These are phyloP conservation scores for Sporothrix sp. DNA, from an alignment of 2,329 filamentous ascomycete genomes.

Conservation along the genomic window DNA sequence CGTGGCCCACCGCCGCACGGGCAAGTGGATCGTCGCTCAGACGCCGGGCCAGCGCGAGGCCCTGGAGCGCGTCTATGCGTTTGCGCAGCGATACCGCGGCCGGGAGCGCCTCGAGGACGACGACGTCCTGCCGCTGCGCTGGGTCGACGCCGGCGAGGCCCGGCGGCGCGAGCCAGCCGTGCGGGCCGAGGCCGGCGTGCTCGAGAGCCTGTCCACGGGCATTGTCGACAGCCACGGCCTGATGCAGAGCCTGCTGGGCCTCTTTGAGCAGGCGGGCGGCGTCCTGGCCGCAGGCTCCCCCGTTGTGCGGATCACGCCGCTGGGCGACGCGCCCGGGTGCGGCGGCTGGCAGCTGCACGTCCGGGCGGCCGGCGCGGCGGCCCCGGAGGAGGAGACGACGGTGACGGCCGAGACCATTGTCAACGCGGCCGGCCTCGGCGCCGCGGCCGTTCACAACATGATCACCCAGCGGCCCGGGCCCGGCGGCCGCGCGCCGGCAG, in stretches of 20 bases:
- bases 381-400: constrained; percentile 25
- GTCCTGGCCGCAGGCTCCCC: constrained; percentile 58
- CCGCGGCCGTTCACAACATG: constrained; percentile 71
- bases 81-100: constrained; percentile 30
- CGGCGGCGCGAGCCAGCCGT: constrained; percentile 62
- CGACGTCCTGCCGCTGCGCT: constrained; percentile 51
- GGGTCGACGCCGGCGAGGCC: constrained; percentile 56
- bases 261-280: constrained; percentile 68
- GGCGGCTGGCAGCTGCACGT: constrained; percentile 61
- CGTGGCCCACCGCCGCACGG: constrained; percentile 64
- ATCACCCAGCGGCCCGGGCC: constrained; percentile 47
- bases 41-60: constrained; percentile 58
- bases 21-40: constrained; percentile 95
- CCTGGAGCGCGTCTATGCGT: constrained; percentile 40
- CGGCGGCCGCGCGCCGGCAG: constrained; percentile 31
- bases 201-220: constrained; percentile 80
- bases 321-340: constrained; percentile 32
- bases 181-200: constrained; percentile 56
- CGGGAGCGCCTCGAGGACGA: constrained; percentile 10
- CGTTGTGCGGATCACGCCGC: constrained; percentile 51
- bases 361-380: constrained; percentile 4
- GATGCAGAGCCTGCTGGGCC: constrained; percentile 70
- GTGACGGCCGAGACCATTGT: constrained; percentile 70
- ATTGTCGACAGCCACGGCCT: constrained; percentile 81
- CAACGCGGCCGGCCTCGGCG: constrained; percentile 77